Evolutionary conservation across 2,329 filamentous ascomycete genomes (phyloP).

Genomic region (Botrytis tulipae): DNA sequence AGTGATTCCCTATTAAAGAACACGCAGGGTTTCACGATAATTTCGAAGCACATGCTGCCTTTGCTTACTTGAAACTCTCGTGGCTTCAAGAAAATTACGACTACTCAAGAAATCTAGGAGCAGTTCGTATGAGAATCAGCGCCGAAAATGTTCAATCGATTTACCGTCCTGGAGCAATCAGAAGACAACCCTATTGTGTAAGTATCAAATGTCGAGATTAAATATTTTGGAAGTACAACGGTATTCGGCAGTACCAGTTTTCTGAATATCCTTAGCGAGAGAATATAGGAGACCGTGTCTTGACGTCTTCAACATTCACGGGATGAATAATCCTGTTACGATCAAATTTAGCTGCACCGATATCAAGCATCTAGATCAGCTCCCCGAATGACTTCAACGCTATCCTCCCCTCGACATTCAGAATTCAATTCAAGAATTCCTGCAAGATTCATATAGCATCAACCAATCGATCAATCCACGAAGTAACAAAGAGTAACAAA

Average conservation of each 20-base stretch:
- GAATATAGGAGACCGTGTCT: neutral
- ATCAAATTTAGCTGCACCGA: neutral
- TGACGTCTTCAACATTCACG: neutral
- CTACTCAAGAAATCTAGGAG: neutral
- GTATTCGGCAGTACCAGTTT: neutral
- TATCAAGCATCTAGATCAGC: neutral
- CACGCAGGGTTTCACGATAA: neutral
- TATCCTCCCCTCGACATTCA: rapidly evolving
- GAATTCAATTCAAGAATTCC: rapidly evolving
- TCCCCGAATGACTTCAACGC: too few relatives aligned
- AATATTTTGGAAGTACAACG: neutral
- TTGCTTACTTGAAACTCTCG: too few relatives aligned
- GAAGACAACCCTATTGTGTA: rapidly evolving
- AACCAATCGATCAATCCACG: neutral
- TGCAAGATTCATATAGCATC: too few relatives aligned
- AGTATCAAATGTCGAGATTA: rapidly evolving
- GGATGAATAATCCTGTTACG: neutral
- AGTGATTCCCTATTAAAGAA: too few relatives aligned
- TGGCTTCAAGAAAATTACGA: rapidly evolving
- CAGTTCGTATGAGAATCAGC: rapidly evolving
- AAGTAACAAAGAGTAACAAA: neutral
- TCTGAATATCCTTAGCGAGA: neutral
- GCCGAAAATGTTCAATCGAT: neutral
- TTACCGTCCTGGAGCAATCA: neutral
- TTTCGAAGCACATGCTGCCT: neutral